Conservation (phyloP, 2,329 filamentous ascomycete genomes). For the Achaetomium macrosporum region DNA sequence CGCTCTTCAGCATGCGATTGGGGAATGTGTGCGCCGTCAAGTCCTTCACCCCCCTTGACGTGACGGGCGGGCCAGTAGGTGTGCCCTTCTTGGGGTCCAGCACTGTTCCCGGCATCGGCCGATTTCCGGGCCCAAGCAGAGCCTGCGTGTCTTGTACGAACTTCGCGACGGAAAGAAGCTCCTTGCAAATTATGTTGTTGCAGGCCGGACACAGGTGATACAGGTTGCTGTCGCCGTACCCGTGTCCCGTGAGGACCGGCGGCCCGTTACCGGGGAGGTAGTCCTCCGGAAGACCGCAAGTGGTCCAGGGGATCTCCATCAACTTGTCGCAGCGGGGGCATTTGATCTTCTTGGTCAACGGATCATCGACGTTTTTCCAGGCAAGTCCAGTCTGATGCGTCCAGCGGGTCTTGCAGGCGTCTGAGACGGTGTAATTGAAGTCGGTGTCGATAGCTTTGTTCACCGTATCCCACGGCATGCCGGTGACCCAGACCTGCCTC, state of each 20-base stretch:
- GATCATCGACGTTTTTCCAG: slow-evolving; percentile 57
- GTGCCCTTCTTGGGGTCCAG: slow-evolving; percentile 41
- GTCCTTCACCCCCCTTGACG: slow-evolving; percentile 2
- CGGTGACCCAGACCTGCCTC: slow-evolving; percentile 52
- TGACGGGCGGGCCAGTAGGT: neutral
- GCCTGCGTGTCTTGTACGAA: slow-evolving; percentile 51
- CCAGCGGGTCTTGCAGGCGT: slow-evolving; percentile 43
- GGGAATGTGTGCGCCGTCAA: slow-evolving; percentile 44
- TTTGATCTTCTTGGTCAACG: slow-evolving; percentile 39
- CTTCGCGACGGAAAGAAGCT: slow-evolving; percentile 54
- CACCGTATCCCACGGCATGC: slow-evolving; percentile 61
- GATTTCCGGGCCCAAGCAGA: slow-evolving; percentile 37
- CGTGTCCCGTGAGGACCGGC: slow-evolving; percentile 41
- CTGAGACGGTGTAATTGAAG: slow-evolving; percentile 50
- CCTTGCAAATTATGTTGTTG: slow-evolving; percentile 44
- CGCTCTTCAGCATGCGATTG: slow-evolving; percentile 48
- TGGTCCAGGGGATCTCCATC: slow-evolving; percentile 55
- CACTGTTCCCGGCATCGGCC: slow-evolving; percentile 64
- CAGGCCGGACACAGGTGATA: slow-evolving; percentile 46
- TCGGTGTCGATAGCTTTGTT: slow-evolving; percentile 51
- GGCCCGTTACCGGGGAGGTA: slow-evolving; percentile 28
- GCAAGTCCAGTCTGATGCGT: slow-evolving; percentile 39
- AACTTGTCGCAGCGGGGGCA: slow-evolving; percentile 50
- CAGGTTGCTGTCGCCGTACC: slow-evolving; percentile 58
- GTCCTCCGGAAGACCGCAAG: slow-evolving; percentile 35